Evolutionary conservation across 805 yeast species (phyloP), one percentile per base, ranked within the genome.

Genomic region (Sungouiozyma intestinalis): DNA sequence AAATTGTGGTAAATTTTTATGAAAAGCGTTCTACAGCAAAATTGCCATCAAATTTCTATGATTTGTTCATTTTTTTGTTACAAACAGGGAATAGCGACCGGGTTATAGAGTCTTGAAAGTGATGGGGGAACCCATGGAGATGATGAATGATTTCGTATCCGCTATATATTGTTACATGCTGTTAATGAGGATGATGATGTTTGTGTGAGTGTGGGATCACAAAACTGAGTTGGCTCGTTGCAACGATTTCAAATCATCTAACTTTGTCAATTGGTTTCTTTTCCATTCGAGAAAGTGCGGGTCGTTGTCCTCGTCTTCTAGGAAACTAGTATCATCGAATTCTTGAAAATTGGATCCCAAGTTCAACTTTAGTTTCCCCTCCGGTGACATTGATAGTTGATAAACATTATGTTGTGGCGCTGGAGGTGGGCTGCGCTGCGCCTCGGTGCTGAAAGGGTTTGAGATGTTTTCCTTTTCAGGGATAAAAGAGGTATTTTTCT

Each of bases 371-470:
- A 52, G 51, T 35, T 54, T 60, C 3, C 63, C 64, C 18, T 55
- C 63, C 2, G 62, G 63, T 2, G 63, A 57, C 49, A 46, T 50
- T 4, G 57, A 54, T 17, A 60, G 46, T 39, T 51, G 53, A 42
- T 58, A 60, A 3, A 58, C 48, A 34, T 62, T 55, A 38, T 56
- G 55, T 7, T 55, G 51, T 8, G 59, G 53, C 39, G 55, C 63
- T 34, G 24, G n/a, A 7, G 14, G 39, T 7, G 39, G 27, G 14
- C 13, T 36, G n/a, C 6, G 8, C 15, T 20, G 5, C 8, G n/a
- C 9, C 8, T 36, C 17, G 36, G 17, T 33, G 3, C 13, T 24
- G 11, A 31, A 15, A 6, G 35, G 35, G 13, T 16, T 35, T 15
- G 36, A n/a, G 19, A 32, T 16, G 21, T 36, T 40, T 36, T 40